Evolutionary conservation across 352 stramenopile species (phyloP).

Genomic region (Pythium monospermum): DNA sequence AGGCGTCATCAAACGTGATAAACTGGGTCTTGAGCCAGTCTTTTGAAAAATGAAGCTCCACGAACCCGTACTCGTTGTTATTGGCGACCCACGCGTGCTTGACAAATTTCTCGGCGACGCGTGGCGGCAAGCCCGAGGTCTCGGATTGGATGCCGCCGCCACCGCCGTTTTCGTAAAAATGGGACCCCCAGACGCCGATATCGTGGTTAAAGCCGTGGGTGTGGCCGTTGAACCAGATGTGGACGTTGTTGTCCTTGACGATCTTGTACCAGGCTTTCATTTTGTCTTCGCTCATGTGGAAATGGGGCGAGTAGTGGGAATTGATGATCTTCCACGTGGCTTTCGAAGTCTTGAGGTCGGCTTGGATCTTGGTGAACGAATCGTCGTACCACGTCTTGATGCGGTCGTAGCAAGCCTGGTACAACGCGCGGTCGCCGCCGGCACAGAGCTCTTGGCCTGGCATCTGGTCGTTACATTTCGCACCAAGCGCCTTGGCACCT

Average conservation of each 20-base stretch:
- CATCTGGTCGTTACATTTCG: conserved; percentile 64
- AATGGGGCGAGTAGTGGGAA: conserved; percentile 87
- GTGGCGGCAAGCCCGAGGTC: conserved; percentile 68
- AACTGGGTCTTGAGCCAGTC: conserved; percentile 85
- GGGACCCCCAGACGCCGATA: conserved; percentile 75
- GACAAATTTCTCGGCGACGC: conserved; percentile 72
- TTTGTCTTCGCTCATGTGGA: conserved; percentile 86
- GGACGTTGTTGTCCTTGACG: conserved; percentile 69
- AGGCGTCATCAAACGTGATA: conserved; percentile 75
- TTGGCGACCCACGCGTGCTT: conserved; percentile 75
- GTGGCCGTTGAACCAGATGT: conserved; percentile 82
- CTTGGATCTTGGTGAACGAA: conserved; percentile 61
- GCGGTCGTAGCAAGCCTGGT: conserved; percentile 63
- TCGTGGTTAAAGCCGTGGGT: conserved; percentile 88
- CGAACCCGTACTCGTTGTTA: conserved; percentile 82
- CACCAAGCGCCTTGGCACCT: conserved; percentile 50
- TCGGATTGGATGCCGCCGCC: conserved; percentile 82
- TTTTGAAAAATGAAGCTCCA: conserved; percentile 80
- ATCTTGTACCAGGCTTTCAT: conserved; percentile 88
- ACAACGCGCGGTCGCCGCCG: conserved; percentile 60
- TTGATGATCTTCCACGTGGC: conserved; percentile 87
- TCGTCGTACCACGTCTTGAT: conserved; percentile 80
- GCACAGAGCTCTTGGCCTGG: conserved; percentile 69
- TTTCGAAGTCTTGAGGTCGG: conserved; percentile 61
- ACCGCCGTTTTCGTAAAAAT: conserved; percentile 87